phyloP scores from a whole-genome alignment of 2,329 filamentous ascomycete species.

The Exophiala lecanii-corni region DNA sequence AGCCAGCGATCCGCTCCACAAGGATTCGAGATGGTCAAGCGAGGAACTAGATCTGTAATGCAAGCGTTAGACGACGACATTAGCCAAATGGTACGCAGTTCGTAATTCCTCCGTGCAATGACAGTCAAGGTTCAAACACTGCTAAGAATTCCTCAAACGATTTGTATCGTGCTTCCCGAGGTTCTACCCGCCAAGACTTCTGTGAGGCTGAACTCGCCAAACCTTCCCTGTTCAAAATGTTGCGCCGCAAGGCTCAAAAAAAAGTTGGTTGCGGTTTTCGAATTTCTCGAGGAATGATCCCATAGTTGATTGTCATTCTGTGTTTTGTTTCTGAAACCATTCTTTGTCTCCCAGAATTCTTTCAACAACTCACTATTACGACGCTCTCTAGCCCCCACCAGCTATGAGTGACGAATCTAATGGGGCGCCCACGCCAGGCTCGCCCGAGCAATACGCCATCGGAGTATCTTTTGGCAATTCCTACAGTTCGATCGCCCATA shows the following conservation, averaged over 20 bases:
- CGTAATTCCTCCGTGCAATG: no score
- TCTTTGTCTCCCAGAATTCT: no score
- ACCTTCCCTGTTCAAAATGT: constrained; percentile 10
- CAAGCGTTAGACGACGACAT: no score
- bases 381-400: neutral
- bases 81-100: no score
- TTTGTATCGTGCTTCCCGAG: no score
- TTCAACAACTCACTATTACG: neutral
- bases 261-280: constrained; percentile 19
- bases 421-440: constrained; percentile 40
- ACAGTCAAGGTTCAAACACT: no score
- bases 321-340: no score
- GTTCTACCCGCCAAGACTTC: constrained; percentile 1
- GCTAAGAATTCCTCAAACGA: no score
- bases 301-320: neutral
- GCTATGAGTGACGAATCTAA: constrained; percentile 51
- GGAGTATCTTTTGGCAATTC: constrained; percentile 98
- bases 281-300: neutral
- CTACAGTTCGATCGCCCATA: constrained; percentile 94
- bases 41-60: no score
- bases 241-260: constrained; percentile 18
- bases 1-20: no score
- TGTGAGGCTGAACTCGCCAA: constrained; percentile 17
- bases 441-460: constrained; percentile 63
- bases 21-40: no score